Evolutionary conservation across 2,329 filamentous ascomycete genomes (phyloP).

Genomic region (Colletotrichum eremochloae): DNA sequence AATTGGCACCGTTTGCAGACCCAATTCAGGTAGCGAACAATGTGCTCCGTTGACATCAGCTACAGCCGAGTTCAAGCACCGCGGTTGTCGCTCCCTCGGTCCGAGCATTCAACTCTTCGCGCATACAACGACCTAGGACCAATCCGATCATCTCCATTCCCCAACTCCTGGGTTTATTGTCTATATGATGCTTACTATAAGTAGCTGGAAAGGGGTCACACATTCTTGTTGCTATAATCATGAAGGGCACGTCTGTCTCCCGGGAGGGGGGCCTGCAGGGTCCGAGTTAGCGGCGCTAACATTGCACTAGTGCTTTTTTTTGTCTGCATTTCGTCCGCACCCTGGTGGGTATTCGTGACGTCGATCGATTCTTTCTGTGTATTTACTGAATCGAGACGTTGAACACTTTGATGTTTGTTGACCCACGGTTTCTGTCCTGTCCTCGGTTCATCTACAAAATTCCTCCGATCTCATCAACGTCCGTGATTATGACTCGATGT

Average conservation of each 20-base stretch:
- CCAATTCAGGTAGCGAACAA: neutral
- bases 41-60: neutral
- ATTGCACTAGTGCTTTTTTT: slow-evolving; percentile 27
- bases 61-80: neutral
- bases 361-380: slow-evolving; percentile 39
- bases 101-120: neutral
- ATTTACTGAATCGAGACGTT: slow-evolving; percentile 3
- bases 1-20: neutral
- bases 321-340: slow-evolving; percentile 15
- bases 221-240: slow-evolving; percentile 25
- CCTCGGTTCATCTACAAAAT: neutral
- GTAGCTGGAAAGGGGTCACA: slow-evolving; percentile 15
- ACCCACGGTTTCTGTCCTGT: neutral
- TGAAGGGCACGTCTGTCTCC: slow-evolving; percentile 24
- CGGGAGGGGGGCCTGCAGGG: slow-evolving; percentile 29
- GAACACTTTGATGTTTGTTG: neutral
- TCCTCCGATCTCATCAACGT: neutral
- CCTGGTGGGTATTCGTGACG: slow-evolving; percentile 37
- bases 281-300: slow-evolving; percentile 37
- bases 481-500: neutral
- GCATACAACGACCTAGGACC: neutral
- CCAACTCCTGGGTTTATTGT: slow-evolving; percentile 16
- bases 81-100: neutral
- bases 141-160: neutral
- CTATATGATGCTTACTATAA: slow-evolving; percentile 6